Conservation (phyloP, 768 basidiomycete genomes). For the Crucibulum laeve region DNA sequence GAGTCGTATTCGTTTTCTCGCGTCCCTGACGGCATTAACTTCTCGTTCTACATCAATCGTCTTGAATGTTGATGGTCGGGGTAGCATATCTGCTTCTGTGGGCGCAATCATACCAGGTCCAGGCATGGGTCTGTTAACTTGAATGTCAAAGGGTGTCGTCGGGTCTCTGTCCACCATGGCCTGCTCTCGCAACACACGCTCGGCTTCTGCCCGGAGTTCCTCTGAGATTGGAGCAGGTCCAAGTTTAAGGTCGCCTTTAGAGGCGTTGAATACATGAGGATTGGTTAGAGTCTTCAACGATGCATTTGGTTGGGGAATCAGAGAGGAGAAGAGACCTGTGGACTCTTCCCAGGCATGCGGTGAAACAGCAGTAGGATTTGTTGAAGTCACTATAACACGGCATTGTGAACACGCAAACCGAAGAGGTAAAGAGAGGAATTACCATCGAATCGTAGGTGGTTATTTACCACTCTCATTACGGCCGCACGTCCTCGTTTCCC, state of each 20-base stretch:
- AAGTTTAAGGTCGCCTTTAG: constrained; percentile 78
- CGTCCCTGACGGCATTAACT: constrained; percentile 84
- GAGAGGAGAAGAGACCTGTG: constrained; percentile 76
- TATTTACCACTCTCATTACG: constrained; percentile 92
- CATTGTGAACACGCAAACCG: constrained; percentile 13
- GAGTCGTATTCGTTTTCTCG: constrained; percentile 85
- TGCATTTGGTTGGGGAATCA: constrained; percentile 62
- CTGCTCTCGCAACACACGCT: constrained; percentile 77
- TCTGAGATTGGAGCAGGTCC: constrained; percentile 78
- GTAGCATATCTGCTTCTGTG: constrained; percentile 66
- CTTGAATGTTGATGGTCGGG: constrained; percentile 80
- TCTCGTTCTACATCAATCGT: constrained; percentile 87
- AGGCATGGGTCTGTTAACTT: constrained; percentile 44
- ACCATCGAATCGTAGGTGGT: constrained; percentile 90
- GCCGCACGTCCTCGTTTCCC: constrained; percentile 84
- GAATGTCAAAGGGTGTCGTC: constrained; percentile 60
- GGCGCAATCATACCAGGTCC: constrained; percentile 60
- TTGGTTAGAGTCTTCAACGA: constrained; percentile 47
- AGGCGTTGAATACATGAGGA: constrained; percentile 70
- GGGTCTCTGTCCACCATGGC: constrained; percentile 72
- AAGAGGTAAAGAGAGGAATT: constrained; percentile 13
- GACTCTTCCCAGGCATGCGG: constrained; percentile 78
- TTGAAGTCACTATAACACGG: constrained; percentile 56
- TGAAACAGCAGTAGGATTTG: constrained; percentile 60
- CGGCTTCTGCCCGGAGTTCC: constrained; percentile 76